Evolutionary conservation across 2,329 filamentous ascomycete genomes (phyloP).

Genomic region (Fusarium nodosum): DNA sequence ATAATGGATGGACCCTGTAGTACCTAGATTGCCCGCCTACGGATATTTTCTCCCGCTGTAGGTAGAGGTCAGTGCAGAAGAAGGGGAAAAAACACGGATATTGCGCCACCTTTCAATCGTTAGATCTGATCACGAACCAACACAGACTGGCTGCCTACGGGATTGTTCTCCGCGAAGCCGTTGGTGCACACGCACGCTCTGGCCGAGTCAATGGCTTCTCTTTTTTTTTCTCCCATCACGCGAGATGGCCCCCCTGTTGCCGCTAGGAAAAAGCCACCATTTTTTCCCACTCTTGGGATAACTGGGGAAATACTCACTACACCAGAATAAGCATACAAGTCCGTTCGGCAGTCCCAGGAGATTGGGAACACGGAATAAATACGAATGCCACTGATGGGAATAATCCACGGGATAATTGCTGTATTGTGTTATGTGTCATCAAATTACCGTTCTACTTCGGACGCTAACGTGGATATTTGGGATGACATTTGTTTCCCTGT

Average conservation of each 20-base stretch:
- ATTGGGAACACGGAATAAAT: background rate
- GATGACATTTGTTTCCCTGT: background rate
- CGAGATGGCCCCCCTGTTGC: background rate
- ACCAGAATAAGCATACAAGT: background rate
- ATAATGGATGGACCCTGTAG: background rate
- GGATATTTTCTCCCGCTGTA: background rate
- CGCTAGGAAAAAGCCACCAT: background rate
- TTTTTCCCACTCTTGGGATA: background rate
- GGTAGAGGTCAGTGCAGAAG: background rate
- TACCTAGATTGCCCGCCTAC: background rate
- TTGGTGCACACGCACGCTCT: background rate
- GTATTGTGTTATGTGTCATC: background rate
- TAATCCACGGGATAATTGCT: background rate
- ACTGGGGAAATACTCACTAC: background rate
- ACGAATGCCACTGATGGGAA: background rate
- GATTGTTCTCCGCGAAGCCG: constrained; percentile 11
- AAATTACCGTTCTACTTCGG: constrained; percentile 4
- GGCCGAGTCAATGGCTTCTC: background rate
- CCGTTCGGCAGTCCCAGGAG: background rate
- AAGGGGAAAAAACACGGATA: background rate
- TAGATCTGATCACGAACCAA: constrained; percentile 3
- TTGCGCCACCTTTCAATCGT: constrained; percentile 12
- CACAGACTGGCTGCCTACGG: background rate
- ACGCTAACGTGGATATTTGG: background rate
- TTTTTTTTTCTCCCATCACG: background rate